These are phyloP conservation scores for Lophium mytilinum DNA, from an alignment of 495 filamentous ascomycete genomes.

Conservation along the genomic window DNA sequence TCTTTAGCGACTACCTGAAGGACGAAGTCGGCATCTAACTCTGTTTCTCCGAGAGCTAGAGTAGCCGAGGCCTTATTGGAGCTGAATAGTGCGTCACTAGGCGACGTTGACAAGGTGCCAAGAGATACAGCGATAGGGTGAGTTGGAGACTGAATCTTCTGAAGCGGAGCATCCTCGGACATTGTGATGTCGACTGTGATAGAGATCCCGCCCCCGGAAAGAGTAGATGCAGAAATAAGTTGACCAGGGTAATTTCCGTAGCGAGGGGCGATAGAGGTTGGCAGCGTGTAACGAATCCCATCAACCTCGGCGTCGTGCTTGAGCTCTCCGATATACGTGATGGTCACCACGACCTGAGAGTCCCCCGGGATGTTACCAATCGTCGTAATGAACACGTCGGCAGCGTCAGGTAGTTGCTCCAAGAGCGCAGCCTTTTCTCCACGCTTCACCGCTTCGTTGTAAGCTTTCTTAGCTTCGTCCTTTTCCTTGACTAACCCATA, in stretches of 20 bases:
- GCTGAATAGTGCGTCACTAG: constrained; percentile 37
- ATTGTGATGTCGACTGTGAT: constrained; percentile 49
- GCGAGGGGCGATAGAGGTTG: constrained; percentile 52
- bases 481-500: constrained; percentile 55
- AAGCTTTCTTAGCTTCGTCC: constrained; percentile 45
- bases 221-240: neutral
- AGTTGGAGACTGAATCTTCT: constrained; percentile 52
- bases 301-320: constrained; percentile 56
- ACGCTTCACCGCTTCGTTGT: constrained; percentile 44
- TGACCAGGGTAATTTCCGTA: constrained; percentile 45
- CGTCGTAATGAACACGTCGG: constrained; percentile 57
- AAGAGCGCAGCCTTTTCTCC: constrained; percentile 56
- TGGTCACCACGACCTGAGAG: constrained; percentile 45
- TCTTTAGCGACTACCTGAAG: constrained; percentile 50
- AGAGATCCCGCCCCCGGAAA: neutral
- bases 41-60: constrained; percentile 40
- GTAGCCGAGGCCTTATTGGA: constrained; percentile 52
- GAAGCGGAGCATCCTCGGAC: constrained; percentile 45
- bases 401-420: constrained; percentile 47
- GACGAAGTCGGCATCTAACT: constrained; percentile 45
- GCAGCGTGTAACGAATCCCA: constrained; percentile 57
- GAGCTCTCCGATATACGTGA: constrained; percentile 59
- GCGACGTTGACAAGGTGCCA: constrained; percentile 45
- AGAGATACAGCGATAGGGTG: constrained; percentile 58
- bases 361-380: constrained; percentile 55